Percentiles rank a stretch among this genome's conserved stretches.
phyloP scores from a whole-genome alignment of 1,139 yeast genomes.

The Suhomyces wounanorum region DNA sequence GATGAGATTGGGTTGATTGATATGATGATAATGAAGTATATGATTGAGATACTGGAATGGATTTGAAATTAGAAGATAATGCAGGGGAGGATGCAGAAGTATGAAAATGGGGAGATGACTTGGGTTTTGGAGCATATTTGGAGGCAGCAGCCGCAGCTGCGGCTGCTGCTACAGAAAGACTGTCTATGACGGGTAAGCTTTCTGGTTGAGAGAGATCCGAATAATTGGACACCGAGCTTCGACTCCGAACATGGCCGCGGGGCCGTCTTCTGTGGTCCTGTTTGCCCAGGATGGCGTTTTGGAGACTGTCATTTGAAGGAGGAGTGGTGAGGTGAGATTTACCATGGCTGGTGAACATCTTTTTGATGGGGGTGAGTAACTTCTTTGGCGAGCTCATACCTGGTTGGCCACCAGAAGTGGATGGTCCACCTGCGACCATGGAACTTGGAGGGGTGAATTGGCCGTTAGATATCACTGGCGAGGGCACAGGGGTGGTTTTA shows the following conservation, averaged over 20 bases:
- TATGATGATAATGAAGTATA: conserved; percentile 12
- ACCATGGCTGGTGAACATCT: conserved; percentile 32
- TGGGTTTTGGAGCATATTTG: conserved; percentile 4
- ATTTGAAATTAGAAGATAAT: conserved; percentile 6
- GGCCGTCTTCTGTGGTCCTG: conserved; percentile 4
- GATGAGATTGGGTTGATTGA: conserved; percentile 10
- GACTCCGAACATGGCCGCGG: conserved; percentile 11
- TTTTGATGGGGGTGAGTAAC: conserved; percentile 45
- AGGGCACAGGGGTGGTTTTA: conserved; percentile 19
- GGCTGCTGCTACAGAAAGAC: conserved; percentile 7
- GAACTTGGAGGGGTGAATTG: conserved; percentile 29
- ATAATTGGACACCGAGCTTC: conserved; percentile 13
- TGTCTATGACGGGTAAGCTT: background rate
- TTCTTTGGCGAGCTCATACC: conserved; percentile 43
- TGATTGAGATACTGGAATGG: conserved; percentile 8
- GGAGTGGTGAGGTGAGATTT: conserved; percentile 17
- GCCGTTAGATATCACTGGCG: conserved; percentile 19
- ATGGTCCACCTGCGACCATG: background rate
- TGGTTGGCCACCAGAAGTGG: background rate
- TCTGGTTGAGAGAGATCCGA: conserved; percentile 12
- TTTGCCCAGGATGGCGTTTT: conserved; percentile 15
- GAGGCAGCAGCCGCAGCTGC: conserved; percentile 11
- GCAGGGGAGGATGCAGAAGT: conserved; percentile 12
- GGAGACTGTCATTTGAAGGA: conserved; percentile 19
- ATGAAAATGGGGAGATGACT: conserved; percentile 4